These are phyloP conservation scores for Termitomyces sp. DNA, from an alignment of 768 basidiomycete species.

Conservation along the genomic window DNA sequence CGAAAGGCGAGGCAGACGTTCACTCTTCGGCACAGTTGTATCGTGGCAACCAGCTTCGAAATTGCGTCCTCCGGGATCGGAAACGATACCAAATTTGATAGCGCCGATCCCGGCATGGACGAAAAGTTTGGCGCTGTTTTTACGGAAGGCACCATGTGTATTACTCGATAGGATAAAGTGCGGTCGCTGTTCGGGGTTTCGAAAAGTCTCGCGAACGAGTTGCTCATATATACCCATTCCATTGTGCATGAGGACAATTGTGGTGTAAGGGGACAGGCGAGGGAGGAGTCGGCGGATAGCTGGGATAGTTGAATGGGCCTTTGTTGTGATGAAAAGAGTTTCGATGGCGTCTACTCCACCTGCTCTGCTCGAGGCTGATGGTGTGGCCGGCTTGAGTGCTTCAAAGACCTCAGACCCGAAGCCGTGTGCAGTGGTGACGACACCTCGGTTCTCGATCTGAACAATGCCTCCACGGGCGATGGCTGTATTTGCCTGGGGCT, in stretches of 20 bases:
- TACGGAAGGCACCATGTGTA: constrained; percentile 71
- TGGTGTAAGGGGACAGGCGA: constrained; percentile 61
- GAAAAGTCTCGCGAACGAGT: constrained; percentile 62
- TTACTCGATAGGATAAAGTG: constrained; percentile 83
- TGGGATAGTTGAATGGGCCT: constrained; percentile 59
- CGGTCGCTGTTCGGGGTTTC: constrained; percentile 66
- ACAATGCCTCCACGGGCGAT: constrained; percentile 30
- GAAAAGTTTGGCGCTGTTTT: constrained; percentile 39
- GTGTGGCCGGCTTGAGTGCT: neutral
- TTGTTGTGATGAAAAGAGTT: constrained; percentile 79
- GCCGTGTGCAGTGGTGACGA: constrained; percentile 32
- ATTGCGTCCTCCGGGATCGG: constrained; percentile 56
- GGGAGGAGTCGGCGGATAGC: constrained; percentile 56
- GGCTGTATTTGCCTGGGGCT: constrained; percentile 29
- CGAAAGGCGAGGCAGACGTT: constrained; percentile 42
- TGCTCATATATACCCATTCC: constrained; percentile 91
- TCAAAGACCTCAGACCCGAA: constrained; percentile 48
- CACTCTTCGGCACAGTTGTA: constrained; percentile 22
- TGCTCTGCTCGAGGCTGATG: constrained; percentile 1
- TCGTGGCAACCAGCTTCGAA: constrained; percentile 53
- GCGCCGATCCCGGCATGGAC: constrained; percentile 68
- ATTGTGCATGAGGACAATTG: constrained; percentile 91
- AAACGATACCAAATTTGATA: constrained; percentile 75
- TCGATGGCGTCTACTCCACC: constrained; percentile 41
- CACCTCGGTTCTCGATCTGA: constrained; percentile 45